A percentile compares a stretch with the other conserved stretches of the same genome.
Conservation (phyloP, 2,329 filamentous ascomycete genomes). For the Nemania bipapillata region DNA sequence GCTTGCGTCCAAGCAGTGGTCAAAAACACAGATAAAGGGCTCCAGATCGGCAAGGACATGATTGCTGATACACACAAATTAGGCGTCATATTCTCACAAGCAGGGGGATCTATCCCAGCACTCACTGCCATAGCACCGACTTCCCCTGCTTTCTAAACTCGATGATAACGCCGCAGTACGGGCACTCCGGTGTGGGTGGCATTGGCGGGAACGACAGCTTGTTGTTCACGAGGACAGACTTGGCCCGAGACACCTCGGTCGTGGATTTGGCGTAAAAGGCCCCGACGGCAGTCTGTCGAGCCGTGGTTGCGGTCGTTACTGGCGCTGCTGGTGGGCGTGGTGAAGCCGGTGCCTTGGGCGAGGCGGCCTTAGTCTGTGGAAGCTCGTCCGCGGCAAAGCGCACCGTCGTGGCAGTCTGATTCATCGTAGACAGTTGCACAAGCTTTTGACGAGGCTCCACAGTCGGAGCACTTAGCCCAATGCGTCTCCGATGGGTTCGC, state of each 20-base stretch:
- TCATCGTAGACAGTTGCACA: conserved; percentile 8
- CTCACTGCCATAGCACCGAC: conserved; percentile 22
- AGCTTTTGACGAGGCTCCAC: not conserved
- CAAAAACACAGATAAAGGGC: conserved; percentile 23
- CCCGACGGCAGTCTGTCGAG: conserved; percentile 19
- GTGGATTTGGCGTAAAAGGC: conserved; percentile 15
- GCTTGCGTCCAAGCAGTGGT: conserved; percentile 1
- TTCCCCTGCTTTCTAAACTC: conserved; percentile 6
- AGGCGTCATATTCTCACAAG: not conserved
- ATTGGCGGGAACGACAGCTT: conserved; percentile 24
- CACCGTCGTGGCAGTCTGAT: not conserved
- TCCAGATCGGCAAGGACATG: conserved; percentile 28
- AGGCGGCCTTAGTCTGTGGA: not conserved
- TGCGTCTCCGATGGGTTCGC: conserved; percentile 24
- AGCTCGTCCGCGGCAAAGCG: conserved; percentile 7
- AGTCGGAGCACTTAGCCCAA: not conserved
- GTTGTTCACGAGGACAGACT: conserved; percentile 20
- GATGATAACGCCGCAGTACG: conserved; percentile 28
- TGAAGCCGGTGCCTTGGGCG: not conserved
- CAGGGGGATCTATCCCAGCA: conserved; percentile 1
- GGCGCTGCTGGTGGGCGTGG: not conserved
- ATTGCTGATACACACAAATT: not conserved
- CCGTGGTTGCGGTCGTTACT: conserved; percentile 14
- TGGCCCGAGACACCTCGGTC: conserved; percentile 10
- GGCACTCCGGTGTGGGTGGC: conserved; percentile 9